Conservation (phyloP, 2,329 filamentous ascomycete genomes). For the Aspergillus sergii region DNA sequence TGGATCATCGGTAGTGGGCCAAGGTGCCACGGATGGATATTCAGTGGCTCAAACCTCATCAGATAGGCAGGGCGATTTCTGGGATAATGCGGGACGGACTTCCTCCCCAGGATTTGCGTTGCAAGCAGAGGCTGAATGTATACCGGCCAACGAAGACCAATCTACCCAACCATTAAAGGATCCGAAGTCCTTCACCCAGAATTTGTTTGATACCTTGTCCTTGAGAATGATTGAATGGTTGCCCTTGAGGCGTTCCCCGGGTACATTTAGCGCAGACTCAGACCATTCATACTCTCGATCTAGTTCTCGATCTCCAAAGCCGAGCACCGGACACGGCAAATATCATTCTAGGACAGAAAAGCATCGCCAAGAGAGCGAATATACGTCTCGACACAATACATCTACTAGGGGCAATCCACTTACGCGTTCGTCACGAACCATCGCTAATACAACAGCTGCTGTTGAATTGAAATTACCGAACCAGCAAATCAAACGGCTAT, state of each 20-base stretch:
- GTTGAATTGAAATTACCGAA: slow-evolving; percentile 42
- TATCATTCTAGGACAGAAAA: slow-evolving; percentile 13
- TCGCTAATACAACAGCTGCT: slow-evolving; percentile 30
- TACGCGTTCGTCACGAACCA: slow-evolving; percentile 33
- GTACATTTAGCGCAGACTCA: slow-evolving; percentile 20
- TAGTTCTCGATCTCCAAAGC: slow-evolving; percentile 16
- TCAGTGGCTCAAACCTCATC: background rate
- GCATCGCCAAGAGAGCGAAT: slow-evolving; percentile 12
- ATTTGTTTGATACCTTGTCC: slow-evolving; percentile 53
- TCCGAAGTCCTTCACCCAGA: slow-evolving; percentile 64
- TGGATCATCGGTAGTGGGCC: background rate
- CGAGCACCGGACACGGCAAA: slow-evolving; percentile 12
- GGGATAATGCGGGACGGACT: background rate
- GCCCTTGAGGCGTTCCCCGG: slow-evolving; percentile 40
- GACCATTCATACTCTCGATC: slow-evolving; percentile 10
- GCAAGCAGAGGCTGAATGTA: slow-evolving; percentile 13
- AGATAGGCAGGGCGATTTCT: background rate
- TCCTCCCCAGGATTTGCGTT: slow-evolving; percentile 1
- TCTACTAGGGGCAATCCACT: slow-evolving; percentile 22
- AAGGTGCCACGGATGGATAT: background rate
- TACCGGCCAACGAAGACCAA: slow-evolving; percentile 23
- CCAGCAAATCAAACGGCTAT: slow-evolving; percentile 44
- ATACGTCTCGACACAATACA: slow-evolving; percentile 11
- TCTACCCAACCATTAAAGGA: slow-evolving; percentile 51
- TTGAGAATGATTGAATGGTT: slow-evolving; percentile 51